Base-by-base conservation (phyloP, 768 basidiomycete species). In the Polyporus arcularius region DNA sequence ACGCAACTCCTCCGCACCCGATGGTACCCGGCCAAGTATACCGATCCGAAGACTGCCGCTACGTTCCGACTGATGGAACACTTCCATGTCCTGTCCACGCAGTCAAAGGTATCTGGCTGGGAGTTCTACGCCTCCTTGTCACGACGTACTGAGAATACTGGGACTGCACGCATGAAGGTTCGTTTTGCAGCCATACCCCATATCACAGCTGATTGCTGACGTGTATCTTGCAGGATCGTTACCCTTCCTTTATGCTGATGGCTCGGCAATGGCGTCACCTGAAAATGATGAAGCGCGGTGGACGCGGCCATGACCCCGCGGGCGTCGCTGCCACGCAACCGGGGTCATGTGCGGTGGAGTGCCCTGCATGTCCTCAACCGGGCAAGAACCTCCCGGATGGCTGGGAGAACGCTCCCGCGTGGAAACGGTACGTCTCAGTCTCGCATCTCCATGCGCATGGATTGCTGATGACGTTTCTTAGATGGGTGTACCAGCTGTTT, bases 31-130 rank as follows among this genome's bases (percentile, higher is more conserved):
- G 71, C 74, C 0, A 77, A 74, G 0, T 40, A 54, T 1, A 21
- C 30, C 0, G 60, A 70, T 6, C 77, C 78, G 0, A 46, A 60
- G 10, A 72, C 74, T 0, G 74, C 68, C 0, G 68, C 70, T 1
- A 78, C 74, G 0, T 74, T 78, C 48, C 38, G 46, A 0, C 60
- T 72, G 4, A 66, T 78, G 0, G 54, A 72, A 12, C 52, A 60
- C 2, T 77, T 75, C 46, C 77, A 80, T 15, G 16, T 73, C 1
- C 55, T 75, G 2, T 68, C 68, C 0, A 69, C 76, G 16, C 67
- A 73, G 38, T 72, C 70, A 0, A 78, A 78, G 53, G 31, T 70
- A 1, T 75, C 72, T 0, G 66, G 54, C 0, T 76, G 64, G 30
- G 71, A 76, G 39, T 78, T 72, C 56, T 78, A 76, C 53, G 57